Conservation (phyloP, 1,284 basidiomycete species). For the Trametes polyzona region DNA sequence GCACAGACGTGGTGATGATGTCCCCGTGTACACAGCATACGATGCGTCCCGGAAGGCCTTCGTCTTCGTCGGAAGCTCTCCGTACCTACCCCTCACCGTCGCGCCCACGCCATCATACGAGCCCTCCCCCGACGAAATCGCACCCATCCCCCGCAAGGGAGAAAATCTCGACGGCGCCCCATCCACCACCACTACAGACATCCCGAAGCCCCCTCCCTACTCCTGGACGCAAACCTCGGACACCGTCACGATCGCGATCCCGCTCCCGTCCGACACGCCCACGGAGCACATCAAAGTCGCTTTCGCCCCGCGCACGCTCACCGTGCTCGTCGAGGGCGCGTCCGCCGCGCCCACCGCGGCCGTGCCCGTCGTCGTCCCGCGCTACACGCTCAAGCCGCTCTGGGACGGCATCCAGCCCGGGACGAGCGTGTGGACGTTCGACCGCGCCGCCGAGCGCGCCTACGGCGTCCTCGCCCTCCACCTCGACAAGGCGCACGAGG, state of each 20-base stretch:
- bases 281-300: constrained; percentile 68
- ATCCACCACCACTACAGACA: constrained; percentile 24
- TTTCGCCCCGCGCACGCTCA: constrained; percentile 69
- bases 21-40: constrained; percentile 68
- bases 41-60: constrained; percentile 49
- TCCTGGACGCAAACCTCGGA: constrained; percentile 91
- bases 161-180: constrained; percentile 51
- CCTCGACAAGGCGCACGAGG: constrained; percentile 81
- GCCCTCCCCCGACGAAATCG: constrained; percentile 66
- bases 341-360: not conserved
- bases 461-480: constrained; percentile 81
- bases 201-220: constrained; percentile 69
- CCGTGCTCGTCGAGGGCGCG: constrained; percentile 58
- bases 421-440: constrained; percentile 88
- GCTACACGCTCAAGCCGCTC: constrained; percentile 64
- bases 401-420: constrained; percentile 79
- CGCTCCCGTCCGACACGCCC: constrained; percentile 71
- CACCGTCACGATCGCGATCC: constrained; percentile 81
- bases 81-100: constrained; percentile 48
- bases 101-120: constrained; percentile 46
- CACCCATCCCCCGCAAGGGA: constrained; percentile 62
- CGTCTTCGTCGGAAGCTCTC: constrained; percentile 60
- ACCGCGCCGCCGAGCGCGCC: constrained; percentile 66
- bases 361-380: constrained; percentile 48
- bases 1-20: constrained; percentile 70